phyloP scores from a whole-genome alignment of 1,284 basidiomycete genomes.

The Flammula alnicola region DNA sequence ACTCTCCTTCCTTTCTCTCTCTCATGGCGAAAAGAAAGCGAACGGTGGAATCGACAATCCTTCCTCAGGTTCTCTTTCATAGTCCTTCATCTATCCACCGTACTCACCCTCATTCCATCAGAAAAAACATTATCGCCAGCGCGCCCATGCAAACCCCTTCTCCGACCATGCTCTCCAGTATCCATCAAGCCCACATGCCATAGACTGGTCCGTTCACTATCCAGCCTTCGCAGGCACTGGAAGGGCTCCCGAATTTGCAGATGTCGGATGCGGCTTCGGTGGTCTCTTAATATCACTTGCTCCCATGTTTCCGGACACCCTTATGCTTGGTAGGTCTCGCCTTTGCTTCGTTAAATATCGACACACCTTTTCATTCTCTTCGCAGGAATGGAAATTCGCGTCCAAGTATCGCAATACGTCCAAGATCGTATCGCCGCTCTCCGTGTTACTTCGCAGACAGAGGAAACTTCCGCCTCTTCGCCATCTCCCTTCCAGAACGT shows the following conservation, averaged over 20 bases:
- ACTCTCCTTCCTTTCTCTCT: constrained; percentile 2
- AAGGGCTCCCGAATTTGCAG: constrained; percentile 89
- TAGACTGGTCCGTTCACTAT: constrained; percentile 90
- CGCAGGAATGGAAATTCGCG: constrained; percentile 94
- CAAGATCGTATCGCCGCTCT: constrained; percentile 92
- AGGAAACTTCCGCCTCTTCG: constrained; percentile 23
- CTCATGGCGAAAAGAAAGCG: constrained; percentile 57
- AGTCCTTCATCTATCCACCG: not conserved
- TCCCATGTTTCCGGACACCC: constrained; percentile 87
- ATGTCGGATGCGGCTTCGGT: constrained; percentile 98
- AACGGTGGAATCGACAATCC: constrained; percentile 19
- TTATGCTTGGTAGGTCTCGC: constrained; percentile 87
- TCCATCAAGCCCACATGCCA: constrained; percentile 76
- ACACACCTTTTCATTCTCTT: constrained; percentile 10
- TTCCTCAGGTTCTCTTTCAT: constrained; percentile 25
- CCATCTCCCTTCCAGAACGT: constrained; percentile 83
- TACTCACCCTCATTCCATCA: constrained; percentile 39
- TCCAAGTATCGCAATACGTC: constrained; percentile 97
- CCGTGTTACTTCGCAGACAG: constrained; percentile 55
- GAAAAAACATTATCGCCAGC: constrained; percentile 97
- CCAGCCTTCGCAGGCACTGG: constrained; percentile 67
- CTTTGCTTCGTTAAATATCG: not conserved
- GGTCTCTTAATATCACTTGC: constrained; percentile 92
- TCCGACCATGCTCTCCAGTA: constrained; percentile 94
- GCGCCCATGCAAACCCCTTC: constrained; percentile 98